Evolutionary conservation across 176 grass and related monocot genomes (phyloP).

Genomic region (Echinochloa phyllopogon): DNA sequence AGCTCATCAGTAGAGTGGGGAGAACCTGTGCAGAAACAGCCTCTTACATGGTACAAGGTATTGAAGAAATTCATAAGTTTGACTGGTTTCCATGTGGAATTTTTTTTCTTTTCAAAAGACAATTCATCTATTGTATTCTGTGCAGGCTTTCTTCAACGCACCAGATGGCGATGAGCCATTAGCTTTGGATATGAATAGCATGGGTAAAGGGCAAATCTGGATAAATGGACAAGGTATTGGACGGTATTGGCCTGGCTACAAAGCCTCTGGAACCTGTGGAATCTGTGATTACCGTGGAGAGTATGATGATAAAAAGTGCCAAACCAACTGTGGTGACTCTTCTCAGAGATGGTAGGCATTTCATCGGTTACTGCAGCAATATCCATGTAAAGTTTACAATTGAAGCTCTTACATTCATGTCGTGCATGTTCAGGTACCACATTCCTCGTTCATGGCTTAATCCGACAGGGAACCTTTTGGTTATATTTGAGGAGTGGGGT

Average conservation of each 20-base stretch:
- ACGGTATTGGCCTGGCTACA: constrained; percentile 91
- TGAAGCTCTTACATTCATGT: constrained; percentile 32
- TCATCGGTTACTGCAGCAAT: background rate
- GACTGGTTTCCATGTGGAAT: background rate
- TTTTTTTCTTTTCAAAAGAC: constrained; percentile 37
- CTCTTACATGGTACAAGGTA: constrained; percentile 98
- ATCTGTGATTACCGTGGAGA: constrained; percentile 80
- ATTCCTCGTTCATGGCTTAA: constrained; percentile 95
- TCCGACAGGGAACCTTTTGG: constrained; percentile 89
- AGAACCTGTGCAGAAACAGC: constrained; percentile 77
- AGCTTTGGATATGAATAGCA: constrained; percentile 93
- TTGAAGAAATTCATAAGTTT: background rate
- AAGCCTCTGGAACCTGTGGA: constrained; percentile 68
- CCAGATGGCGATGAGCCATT: constrained; percentile 90
- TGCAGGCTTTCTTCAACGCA: constrained; percentile 89
- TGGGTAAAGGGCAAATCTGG: constrained; percentile 99
- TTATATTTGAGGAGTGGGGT: constrained; percentile 95
- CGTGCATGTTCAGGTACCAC: constrained; percentile 76
- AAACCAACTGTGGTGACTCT: constrained; percentile 90
- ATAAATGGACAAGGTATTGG: constrained; percentile 94
- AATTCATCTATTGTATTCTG: background rate
- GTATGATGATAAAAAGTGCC: constrained; percentile 86
- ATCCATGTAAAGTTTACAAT: constrained; percentile 1
- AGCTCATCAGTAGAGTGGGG: constrained; percentile 93
- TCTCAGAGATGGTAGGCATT: constrained; percentile 87